Percentiles rank a stretch among this genome's conserved stretches.
Conservation (phyloP, 1,284 basidiomycete genomes). For the Leccinum huronense region DNA sequence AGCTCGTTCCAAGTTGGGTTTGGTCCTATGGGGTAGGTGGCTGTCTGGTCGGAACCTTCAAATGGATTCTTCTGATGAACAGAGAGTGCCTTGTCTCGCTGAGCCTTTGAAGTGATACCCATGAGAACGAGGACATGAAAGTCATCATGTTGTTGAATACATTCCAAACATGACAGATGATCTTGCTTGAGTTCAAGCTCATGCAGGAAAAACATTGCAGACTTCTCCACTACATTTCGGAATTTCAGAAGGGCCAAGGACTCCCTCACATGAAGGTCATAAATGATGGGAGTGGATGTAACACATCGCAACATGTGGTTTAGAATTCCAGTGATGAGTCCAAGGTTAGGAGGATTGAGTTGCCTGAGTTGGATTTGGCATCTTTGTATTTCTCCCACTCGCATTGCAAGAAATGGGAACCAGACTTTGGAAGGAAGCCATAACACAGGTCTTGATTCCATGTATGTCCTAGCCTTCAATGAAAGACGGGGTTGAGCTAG, state of each 20-base stretch:
- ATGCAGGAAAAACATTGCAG: slow-evolving; percentile 18
- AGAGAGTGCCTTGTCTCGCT: background rate
- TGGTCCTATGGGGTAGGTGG: slow-evolving; percentile 9
- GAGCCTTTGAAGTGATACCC: slow-evolving; percentile 6
- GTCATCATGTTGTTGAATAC: background rate
- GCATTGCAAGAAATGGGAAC: slow-evolving; percentile 9
- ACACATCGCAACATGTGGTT: slow-evolving; percentile 15
- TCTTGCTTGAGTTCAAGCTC: slow-evolving; percentile 9
- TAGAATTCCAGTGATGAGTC: slow-evolving; percentile 12
- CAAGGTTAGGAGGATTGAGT: slow-evolving; percentile 11
- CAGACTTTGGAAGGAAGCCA: slow-evolving; percentile 13
- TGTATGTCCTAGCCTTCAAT: background rate
- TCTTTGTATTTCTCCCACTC: slow-evolving; percentile 3
- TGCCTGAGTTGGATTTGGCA: slow-evolving; percentile 5
- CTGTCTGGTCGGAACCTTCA: background rate
- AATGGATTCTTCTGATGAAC: fast-evolving
- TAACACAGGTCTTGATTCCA: slow-evolving; percentile 6
- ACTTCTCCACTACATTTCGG: background rate
- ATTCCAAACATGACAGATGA: background rate
- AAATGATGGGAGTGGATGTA: background rate
- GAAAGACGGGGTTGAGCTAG: no score
- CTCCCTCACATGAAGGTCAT: slow-evolving; percentile 15
- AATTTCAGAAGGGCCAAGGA: slow-evolving; percentile 13
- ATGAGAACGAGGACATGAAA: slow-evolving; percentile 5
- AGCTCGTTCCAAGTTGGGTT: slow-evolving; percentile 11